Percentiles rank a stretch among this genome's conserved stretches.
These are phyloP conservation scores for Cutaneotrichosporon sp. DNA, from an alignment of 1,284 basidiomycete genomes.

Conservation along the genomic window DNA sequence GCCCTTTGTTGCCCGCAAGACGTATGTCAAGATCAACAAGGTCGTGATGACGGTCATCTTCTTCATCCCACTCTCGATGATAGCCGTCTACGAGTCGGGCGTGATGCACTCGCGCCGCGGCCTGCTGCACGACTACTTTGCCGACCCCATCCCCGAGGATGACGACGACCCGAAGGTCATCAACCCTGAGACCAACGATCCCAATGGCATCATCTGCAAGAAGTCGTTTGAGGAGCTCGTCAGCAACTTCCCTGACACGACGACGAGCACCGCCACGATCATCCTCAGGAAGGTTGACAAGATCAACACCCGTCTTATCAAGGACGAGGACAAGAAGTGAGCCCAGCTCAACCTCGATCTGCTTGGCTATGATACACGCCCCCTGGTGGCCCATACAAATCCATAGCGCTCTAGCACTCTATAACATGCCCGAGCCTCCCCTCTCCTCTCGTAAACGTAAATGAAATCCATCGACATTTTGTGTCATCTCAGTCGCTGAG, in stretches of 20 bases:
- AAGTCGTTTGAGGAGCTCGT: constrained; percentile 73
- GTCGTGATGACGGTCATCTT: constrained; percentile 73
- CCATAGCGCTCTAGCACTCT: background rate
- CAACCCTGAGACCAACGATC: constrained; percentile 57
- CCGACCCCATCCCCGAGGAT: constrained; percentile 60
- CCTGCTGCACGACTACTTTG: constrained; percentile 68
- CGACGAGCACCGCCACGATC: constrained; percentile 63
- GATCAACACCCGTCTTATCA: constrained; percentile 62
- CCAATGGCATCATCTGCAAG: constrained; percentile 62
- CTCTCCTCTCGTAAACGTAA: background rate
- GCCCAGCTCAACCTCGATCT: background rate
- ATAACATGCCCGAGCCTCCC: background rate
- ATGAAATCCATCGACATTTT: background rate
- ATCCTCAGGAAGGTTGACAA: constrained; percentile 66
- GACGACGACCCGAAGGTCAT: constrained; percentile 66
- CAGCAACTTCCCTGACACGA: constrained; percentile 65
- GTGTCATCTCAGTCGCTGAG: background rate
- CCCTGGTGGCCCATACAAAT: constrained; percentile 8
- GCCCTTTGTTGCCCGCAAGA: constrained; percentile 54
- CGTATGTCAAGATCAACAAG: constrained; percentile 65
- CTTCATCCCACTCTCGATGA: constrained; percentile 69
- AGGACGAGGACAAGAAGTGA: constrained; percentile 39
- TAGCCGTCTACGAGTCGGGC: constrained; percentile 74
- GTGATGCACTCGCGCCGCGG: constrained; percentile 56
- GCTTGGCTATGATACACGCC: background rate